These are phyloP conservation scores for Dothideomycetes sp. DNA, from an alignment of 2,329 filamentous ascomycete genomes.

Conservation along the genomic window DNA sequence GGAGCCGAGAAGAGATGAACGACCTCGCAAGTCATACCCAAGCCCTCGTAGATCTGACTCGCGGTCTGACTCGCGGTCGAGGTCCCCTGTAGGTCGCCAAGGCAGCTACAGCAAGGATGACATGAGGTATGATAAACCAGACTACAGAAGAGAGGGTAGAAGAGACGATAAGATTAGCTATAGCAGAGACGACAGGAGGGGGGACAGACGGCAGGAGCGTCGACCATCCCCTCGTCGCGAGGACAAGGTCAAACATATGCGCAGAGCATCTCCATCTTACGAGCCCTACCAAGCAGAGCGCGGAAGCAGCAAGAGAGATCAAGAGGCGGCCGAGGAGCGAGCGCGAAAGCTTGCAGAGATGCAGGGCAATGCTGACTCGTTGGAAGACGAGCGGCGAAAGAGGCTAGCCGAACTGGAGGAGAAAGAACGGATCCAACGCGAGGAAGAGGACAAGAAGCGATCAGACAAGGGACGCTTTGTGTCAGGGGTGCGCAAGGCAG, in stretches of 20 bases:
- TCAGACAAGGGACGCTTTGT: slow-evolving; percentile 26
- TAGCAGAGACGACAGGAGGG: neutral
- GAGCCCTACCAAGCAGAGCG: slow-evolving; percentile 1
- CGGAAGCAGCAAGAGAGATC: neutral
- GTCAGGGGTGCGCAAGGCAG: slow-evolving; percentile 20
- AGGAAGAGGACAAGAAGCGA: slow-evolving; percentile 49
- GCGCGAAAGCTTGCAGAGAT: slow-evolving; percentile 28
- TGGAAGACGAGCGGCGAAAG: slow-evolving; percentile 59
- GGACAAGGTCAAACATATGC: slow-evolving; percentile 6
- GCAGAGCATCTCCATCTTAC: slow-evolving; percentile 7
- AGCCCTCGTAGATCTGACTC: slow-evolving; percentile 8
- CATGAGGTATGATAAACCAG: no score
- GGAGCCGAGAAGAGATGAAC: slow-evolving; percentile 3
- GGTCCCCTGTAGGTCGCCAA: slow-evolving; percentile 3
- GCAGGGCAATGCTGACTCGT: slow-evolving; percentile 38
- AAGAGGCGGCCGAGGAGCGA: slow-evolving; percentile 19
- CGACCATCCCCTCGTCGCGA: slow-evolving; percentile 13
- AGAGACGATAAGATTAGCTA: no score
- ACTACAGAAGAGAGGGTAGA: no score
- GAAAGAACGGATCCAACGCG: slow-evolving; percentile 51
- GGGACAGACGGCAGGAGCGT: slow-evolving; percentile 1
- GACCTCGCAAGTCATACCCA: slow-evolving; percentile 6
- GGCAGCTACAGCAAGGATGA: no score
- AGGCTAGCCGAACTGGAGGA: slow-evolving; percentile 57
- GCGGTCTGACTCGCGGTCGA: slow-evolving; percentile 9